Conservation (phyloP, 441 rosid genomes). For the Populus trichocarpa region DNA sequence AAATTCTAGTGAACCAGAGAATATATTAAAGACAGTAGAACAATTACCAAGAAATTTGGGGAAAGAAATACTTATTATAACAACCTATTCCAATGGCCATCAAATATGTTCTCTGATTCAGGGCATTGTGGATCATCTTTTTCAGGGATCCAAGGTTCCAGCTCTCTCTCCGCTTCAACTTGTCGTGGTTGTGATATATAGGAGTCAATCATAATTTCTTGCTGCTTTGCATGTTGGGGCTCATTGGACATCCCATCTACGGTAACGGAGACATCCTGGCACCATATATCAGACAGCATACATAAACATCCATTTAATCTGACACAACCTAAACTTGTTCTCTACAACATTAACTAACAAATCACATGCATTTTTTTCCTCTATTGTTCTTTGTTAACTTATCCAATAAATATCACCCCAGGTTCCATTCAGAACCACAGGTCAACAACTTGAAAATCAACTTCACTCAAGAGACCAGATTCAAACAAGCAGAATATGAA, state of each 20-base stretch:
- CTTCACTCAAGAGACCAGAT: constrained; percentile 3
- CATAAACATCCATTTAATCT: not conserved
- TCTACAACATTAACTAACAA: not conserved
- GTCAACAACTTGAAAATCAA: not conserved
- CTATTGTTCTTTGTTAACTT: too few species aligned
- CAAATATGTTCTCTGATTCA: constrained; percentile 74
- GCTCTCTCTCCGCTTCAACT: constrained; percentile 62
- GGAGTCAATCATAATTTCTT: constrained; percentile 79
- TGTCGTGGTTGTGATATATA: constrained; percentile 61
- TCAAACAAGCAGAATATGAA: not conserved
- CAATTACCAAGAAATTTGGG: constrained; percentile 14
- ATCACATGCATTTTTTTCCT: not conserved
- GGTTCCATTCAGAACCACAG: not conserved
- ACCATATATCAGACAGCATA: constrained; percentile 18
- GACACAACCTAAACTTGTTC: not conserved
- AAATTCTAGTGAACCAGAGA: not conserved
- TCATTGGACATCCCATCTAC: constrained; percentile 53
- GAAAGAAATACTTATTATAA: constrained; percentile 17
- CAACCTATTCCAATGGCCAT: constrained; percentile 62
- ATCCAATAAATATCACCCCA: not conserved
- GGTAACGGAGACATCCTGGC: constrained; percentile 74
- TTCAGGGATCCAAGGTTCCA: constrained; percentile 84
- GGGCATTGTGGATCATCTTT: constrained; percentile 58
- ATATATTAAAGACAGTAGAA: not conserved
- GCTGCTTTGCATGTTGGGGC: constrained; percentile 46